Percentiles rank a stretch among this genome's conserved stretches.
Conservation (phyloP, 768 basidiomycete genomes). For the Lactarius pseudohatsudake region DNA sequence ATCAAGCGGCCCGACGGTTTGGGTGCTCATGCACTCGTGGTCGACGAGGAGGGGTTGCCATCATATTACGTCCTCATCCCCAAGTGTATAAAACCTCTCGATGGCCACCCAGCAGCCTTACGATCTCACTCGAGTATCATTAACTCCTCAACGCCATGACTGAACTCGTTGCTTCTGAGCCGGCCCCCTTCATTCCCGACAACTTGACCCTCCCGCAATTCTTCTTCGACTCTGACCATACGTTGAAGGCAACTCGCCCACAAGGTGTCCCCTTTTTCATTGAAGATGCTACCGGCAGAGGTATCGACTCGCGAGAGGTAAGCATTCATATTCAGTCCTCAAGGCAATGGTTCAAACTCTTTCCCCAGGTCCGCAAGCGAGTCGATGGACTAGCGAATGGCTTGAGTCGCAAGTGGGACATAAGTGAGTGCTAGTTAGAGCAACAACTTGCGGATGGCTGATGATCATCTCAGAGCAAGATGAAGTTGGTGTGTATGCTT, state of each 20-base stretch:
- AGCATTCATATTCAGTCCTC: not conserved
- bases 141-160: conserved; percentile 25
- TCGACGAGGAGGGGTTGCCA: conserved; percentile 1
- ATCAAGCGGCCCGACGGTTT: conserved; percentile 5
- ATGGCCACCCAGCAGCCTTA: not conserved
- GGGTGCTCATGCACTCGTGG: not conserved
- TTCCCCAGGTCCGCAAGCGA: conserved; percentile 13
- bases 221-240: conserved; percentile 48
- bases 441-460: conserved; percentile 9
- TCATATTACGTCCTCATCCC: conserved; percentile 6
- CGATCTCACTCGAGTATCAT: conserved; percentile 11
- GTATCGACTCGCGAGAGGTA: conserved; percentile 50
- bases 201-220: conserved; percentile 67
- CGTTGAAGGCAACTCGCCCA: conserved; percentile 47
- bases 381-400: conserved; percentile 21
- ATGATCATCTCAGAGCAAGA: conserved; percentile 41
- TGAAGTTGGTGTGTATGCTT: conserved; percentile 49
- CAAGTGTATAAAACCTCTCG: conserved; percentile 11
- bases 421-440: conserved; percentile 15
- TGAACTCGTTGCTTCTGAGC: conserved; percentile 30
- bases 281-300: conserved; percentile 52
- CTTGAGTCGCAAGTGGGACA: conserved; percentile 23
- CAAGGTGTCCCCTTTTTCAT: conserved; percentile 54
- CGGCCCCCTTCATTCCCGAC: conserved; percentile 53
- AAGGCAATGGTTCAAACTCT: not conserved